Percentiles rank a stretch among this genome's conserved stretches.
Conservation (phyloP, 805 yeast species). For the Yamadazyma tumulicola region DNA sequence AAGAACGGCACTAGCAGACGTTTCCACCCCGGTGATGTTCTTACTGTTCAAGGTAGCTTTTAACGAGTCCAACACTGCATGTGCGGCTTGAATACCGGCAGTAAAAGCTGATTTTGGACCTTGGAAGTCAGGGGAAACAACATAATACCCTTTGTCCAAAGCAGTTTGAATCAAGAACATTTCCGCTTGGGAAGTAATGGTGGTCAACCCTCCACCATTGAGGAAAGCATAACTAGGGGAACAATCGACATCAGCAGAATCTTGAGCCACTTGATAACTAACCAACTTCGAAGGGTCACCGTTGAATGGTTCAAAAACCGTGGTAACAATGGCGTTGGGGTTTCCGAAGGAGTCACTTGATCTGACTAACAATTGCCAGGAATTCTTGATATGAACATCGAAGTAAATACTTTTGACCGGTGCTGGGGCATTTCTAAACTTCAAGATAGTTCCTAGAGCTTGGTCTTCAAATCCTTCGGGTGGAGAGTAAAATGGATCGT, state of each 20-base stretch:
- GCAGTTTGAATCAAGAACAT: conserved; percentile 16
- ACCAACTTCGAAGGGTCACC: conserved; percentile 23
- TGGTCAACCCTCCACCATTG: conserved; percentile 12
- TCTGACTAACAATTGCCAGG: conserved; percentile 22
- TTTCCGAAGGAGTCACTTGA: conserved; percentile 23
- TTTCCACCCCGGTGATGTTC: conserved; percentile 16
- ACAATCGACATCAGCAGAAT: conserved; percentile 24
- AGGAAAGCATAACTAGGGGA: conserved; percentile 24
- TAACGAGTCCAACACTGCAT: conserved; percentile 27
- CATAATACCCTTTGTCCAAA: conserved; percentile 28
- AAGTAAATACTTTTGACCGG: conserved; percentile 15
- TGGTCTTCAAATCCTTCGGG: conserved; percentile 19
- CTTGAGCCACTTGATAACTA: conserved; percentile 28
- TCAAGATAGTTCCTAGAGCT: conserved; percentile 22
- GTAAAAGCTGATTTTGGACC: conserved; percentile 31
- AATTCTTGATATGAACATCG: conserved; percentile 17
- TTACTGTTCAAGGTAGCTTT: conserved; percentile 21
- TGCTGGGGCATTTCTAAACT: conserved; percentile 18
- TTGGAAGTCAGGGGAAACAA: conserved; percentile 33
- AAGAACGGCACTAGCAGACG: conserved; percentile 18
- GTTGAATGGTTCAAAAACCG: conserved; percentile 27
- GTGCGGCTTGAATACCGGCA: conserved; percentile 30
- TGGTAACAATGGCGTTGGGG: conserved; percentile 22
- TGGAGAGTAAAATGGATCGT: conserved; percentile 23
- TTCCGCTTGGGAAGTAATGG: conserved; percentile 15